Percentiles rank a stretch among this genome's conserved stretches.
These are phyloP conservation scores for Naganishia sp. DNA, from an alignment of 1,284 basidiomycete species.

Conservation along the genomic window DNA sequence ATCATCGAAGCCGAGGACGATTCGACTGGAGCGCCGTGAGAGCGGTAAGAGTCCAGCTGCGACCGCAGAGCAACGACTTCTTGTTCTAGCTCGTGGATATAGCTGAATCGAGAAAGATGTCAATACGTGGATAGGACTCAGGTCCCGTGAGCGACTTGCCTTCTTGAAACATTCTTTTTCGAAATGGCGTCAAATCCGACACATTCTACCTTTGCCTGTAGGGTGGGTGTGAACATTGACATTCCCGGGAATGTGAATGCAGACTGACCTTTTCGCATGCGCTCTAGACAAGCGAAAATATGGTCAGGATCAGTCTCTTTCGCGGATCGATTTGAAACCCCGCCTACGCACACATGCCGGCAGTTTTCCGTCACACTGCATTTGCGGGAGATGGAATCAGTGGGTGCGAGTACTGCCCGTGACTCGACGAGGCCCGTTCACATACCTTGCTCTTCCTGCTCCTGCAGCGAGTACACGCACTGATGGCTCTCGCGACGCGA, in stretches of 20 bases:
- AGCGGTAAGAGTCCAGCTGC: constrained; percentile 39
- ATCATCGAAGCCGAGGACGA: not conserved
- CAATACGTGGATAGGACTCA: not conserved
- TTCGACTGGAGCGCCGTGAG: not conserved
- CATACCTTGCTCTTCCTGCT: constrained; percentile 45
- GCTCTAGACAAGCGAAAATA: constrained; percentile 36
- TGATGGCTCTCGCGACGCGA: constrained; percentile 54
- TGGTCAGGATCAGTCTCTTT: not conserved
- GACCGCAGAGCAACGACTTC: constrained; percentile 51
- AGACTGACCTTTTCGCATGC: constrained; percentile 35
- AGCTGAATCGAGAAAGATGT: constrained; percentile 38
- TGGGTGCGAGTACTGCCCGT: too few species aligned
- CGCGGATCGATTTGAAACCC: not conserved
- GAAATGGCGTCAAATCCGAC: constrained; percentile 56
- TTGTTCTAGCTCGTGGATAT: constrained; percentile 54
- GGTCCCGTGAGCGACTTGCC: constrained; percentile 42
- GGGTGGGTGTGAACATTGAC: not conserved
- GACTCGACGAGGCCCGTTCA: not conserved
- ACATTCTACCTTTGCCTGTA: constrained; percentile 54
- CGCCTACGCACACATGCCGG: constrained; percentile 48
- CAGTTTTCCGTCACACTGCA: constrained; percentile 54
- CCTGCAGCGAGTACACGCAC: constrained; percentile 53
- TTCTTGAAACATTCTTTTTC: constrained; percentile 55
- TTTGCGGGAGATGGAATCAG: not conserved
- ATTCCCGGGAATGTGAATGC: too few species aligned